A percentile compares a stretch with the other conserved stretches of the same genome.
Conservation (phyloP, 2,329 filamentous ascomycete species). For the Purpureocillium lavendulum region DNA sequence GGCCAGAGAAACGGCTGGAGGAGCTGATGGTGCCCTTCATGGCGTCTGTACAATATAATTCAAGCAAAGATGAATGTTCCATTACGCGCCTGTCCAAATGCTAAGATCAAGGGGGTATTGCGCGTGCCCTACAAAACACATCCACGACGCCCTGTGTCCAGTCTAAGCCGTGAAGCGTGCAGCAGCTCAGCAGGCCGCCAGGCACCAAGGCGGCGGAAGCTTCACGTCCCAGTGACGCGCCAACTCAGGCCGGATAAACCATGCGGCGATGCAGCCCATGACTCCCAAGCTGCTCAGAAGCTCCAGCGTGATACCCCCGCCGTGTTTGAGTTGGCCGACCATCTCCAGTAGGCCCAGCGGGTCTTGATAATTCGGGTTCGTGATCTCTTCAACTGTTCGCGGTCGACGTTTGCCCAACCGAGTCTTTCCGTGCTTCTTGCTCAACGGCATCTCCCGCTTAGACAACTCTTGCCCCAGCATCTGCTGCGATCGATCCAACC, state of each 20-base stretch:
- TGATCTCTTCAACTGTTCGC: neutral
- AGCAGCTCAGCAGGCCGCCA: constrained; percentile 3
- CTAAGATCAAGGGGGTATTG: too few relatives aligned
- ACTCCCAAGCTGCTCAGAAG: constrained; percentile 67
- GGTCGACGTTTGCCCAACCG: neutral
- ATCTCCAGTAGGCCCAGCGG: constrained; percentile 71
- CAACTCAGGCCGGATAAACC: constrained; percentile 32
- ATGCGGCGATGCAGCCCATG: constrained; percentile 63
- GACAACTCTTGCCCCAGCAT: neutral
- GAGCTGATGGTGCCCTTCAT: too few relatives aligned
- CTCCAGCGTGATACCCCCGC: constrained; percentile 61
- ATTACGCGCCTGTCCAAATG: too few relatives aligned
- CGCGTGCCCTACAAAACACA: too few relatives aligned
- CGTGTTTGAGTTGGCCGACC: constrained; percentile 54
- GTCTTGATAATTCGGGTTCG: constrained; percentile 46
- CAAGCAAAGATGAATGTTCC: too few relatives aligned
- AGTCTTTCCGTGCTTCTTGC: constrained; percentile 1
- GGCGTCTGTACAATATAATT: too few relatives aligned
- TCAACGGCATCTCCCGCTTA: constrained; percentile 6
- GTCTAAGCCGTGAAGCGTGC: too few relatives aligned
- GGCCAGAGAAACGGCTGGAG: too few relatives aligned
- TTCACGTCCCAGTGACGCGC: constrained; percentile 7
- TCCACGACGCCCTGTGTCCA: too few relatives aligned
- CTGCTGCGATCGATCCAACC: constrained; percentile 11
- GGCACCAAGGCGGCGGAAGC: constrained; percentile 3